Conservation (phyloP, 495 filamentous ascomycete genomes). For the Aspergillus baeticus region DNA sequence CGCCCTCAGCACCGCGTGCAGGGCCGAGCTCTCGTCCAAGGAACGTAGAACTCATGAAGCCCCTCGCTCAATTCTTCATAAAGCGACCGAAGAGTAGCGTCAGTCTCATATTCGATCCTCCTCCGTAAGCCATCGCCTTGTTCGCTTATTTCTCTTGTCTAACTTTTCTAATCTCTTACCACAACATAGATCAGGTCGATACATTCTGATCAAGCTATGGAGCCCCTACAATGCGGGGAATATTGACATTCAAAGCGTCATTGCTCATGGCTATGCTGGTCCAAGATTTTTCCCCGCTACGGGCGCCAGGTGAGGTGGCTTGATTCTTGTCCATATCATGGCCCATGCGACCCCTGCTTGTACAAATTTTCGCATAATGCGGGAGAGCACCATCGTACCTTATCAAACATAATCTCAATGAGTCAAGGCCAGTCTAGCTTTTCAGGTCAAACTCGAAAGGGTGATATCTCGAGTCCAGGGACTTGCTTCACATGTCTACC, state of each 20-base stretch:
- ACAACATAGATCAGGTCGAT: conserved; percentile 58
- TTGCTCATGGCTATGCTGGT: conserved; percentile 78
- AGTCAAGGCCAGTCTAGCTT: too few relatives aligned
- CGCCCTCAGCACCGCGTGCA: conserved; percentile 3
- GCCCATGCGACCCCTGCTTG: not conserved
- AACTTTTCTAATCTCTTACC: conserved; percentile 10
- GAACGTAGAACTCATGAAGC: conserved; percentile 58
- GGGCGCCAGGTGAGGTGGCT: conserved; percentile 15
- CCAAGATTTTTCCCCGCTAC: conserved; percentile 69
- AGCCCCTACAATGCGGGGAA: conserved; percentile 64
- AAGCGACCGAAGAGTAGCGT: conserved; percentile 77
- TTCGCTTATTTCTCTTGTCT: not conserved
- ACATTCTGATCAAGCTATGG: conserved; percentile 84
- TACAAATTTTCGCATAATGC: not conserved
- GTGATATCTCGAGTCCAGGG: too few relatives aligned
- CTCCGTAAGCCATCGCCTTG: conserved; percentile 57
- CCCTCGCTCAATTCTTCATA: conserved; percentile 78
- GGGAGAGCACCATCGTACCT: too few relatives aligned
- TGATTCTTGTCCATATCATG: not conserved
- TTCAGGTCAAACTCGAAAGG: too few relatives aligned
- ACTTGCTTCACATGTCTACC: too few relatives aligned
- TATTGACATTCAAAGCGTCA: conserved; percentile 82
- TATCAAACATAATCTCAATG: too few relatives aligned
- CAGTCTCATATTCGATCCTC: conserved; percentile 84
- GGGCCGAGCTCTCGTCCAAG: not conserved